A percentile compares a stretch with the other conserved stretches of the same genome.
Evolutionary conservation across 306 rosid genomes (phyloP).

Genomic region (Begonia loranthoides): DNA sequence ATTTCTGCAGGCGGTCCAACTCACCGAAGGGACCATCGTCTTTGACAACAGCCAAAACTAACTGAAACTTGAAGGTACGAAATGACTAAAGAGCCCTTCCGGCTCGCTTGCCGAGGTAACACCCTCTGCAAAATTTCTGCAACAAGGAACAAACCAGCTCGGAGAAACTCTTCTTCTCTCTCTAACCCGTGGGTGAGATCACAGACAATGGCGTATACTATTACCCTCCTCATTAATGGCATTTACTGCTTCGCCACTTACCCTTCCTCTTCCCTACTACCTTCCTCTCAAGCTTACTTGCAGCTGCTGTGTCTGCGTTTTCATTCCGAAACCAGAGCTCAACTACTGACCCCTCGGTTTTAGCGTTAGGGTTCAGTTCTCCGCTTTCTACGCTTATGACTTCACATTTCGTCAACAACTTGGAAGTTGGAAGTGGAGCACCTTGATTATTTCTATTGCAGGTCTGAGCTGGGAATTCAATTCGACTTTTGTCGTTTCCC

Average conservation of each 20-base stretch:
- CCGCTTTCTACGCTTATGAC: conserved; percentile 34
- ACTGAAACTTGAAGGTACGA: neutral
- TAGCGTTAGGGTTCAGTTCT: conserved; percentile 18
- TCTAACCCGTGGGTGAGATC: conserved; percentile 11
- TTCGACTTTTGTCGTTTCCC: conserved; percentile 31
- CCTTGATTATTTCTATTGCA: conserved; percentile 4
- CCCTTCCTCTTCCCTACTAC: neutral
- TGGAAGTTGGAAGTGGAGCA: conserved; percentile 12
- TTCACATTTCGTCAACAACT: conserved; percentile 10
- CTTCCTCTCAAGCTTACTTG: neutral
- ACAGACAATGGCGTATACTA: conserved; percentile 19
- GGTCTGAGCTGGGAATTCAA: conserved; percentile 8
- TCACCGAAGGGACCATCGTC: too few relatives aligned
- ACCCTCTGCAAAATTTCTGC: neutral
- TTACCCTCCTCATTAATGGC: conserved; percentile 22
- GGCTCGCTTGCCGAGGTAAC: neutral
- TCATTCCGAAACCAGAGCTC: neutral
- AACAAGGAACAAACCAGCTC: conserved; percentile 1
- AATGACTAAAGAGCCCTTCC: neutral
- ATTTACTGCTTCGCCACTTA: conserved; percentile 49
- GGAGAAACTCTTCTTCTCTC: neutral
- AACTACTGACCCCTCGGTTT: conserved; percentile 4
- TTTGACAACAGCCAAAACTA: neutral
- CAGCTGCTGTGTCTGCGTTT: too few relatives aligned
- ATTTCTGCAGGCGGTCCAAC: too few relatives aligned